Base-by-base conservation (phyloP, 768 basidiomycete genomes). In the Termitomyces sp. region DNA sequence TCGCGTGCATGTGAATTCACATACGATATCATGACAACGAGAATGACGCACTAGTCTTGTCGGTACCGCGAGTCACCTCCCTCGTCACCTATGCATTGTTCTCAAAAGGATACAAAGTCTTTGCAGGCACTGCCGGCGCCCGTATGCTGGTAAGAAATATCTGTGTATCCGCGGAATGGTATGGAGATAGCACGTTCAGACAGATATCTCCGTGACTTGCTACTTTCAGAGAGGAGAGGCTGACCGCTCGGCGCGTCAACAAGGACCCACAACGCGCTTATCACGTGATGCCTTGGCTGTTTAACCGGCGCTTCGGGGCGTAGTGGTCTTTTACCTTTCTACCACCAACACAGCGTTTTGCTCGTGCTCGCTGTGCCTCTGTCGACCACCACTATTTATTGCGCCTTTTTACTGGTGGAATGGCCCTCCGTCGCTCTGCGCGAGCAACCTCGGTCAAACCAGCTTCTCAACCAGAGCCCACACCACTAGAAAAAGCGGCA, bases 341-440 rank as follows among this genome's bases (percentile, higher is more conserved):
- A 32, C 55, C 53, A 55, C 58, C 65, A 31, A 39, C 55, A 29
- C 49, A 55, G 49, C 20, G 18, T 26, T 44, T 50, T 37, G 46
- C 56, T 46, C 27, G 24, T 50, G 8, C 29, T 43, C n/a, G 50
- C 32, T 57, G 51, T 51, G 54, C 61, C 59, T 36, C 20, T 60
- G 53, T 59, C 54, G 37, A 46, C 55, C 49, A 53, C 34, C 31
- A 26, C n/a, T 47, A 46, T n/a, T n/a, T n/a, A n/a, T n/a, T n/a
- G 18, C 32, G 18, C 39, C 51, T 5, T 34, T 24, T 2, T 8
- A 36, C 18, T 18, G 34, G 34, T 16, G 43, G 47, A 46, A 74
- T 76, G 74, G 71, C 79, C 59, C 78, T 76, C 36, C 75, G 83
- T 65, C 80, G 83, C 46, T 81, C 83, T 29, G 71, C 82, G 41